A percentile compares a stretch with the other conserved stretches of the same genome.
phyloP scores from a whole-genome alignment of 176 grass and related monocot species.

The Ampelocalamus luodianensis region DNA sequence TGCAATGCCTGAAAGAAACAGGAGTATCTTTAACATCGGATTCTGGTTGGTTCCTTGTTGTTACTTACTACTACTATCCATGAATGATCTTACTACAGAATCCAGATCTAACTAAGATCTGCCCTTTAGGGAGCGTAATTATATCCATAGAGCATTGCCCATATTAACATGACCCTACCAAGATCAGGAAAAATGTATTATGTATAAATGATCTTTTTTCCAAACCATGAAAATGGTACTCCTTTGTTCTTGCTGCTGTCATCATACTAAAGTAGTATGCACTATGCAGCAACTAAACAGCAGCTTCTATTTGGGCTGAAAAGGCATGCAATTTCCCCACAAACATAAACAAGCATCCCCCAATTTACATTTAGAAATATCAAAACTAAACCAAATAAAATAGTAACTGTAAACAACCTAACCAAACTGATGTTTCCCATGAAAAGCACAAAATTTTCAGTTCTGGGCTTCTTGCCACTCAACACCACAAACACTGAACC shows the following conservation, averaged over 20 bases:
- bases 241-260: background rate
- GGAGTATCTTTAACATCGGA: background rate
- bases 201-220: background rate
- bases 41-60: background rate
- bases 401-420: background rate
- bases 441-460: background rate
- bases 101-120: background rate
- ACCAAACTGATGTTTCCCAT: too few species aligned
- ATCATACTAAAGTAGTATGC: background rate
- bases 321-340: background rate
- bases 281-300: background rate
- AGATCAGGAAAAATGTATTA: background rate
- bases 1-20: constrained; percentile 5
- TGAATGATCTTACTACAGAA: background rate
- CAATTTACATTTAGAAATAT: background rate
- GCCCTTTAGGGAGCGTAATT: background rate
- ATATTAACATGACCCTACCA: background rate
- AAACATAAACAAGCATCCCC: background rate
- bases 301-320: background rate
- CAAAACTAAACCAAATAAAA: background rate
- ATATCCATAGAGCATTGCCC: background rate
- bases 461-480: background rate
- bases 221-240: background rate
- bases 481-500: background rate
- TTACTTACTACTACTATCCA: background rate